A percentile compares a stretch with the other conserved stretches of the same genome.
These are phyloP conservation scores for Metarhizium guizhouense DNA, from an alignment of 2,329 filamentous ascomycete species.

Conservation along the genomic window DNA sequence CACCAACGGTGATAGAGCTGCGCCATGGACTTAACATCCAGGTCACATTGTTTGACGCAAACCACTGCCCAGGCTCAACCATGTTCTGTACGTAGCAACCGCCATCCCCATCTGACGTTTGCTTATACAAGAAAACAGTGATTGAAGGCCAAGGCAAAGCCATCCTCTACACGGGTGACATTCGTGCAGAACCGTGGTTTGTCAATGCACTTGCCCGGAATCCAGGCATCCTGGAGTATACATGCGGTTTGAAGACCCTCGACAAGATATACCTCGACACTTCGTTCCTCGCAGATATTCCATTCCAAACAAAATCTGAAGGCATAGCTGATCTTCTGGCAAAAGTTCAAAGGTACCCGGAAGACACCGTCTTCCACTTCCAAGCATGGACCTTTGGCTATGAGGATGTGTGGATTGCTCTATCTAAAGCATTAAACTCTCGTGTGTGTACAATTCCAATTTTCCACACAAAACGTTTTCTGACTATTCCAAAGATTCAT, in stretches of 20 bases:
- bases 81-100: slow-evolving; percentile 60
- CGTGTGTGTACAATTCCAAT: slow-evolving; percentile 31
- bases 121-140: slow-evolving; percentile 32
- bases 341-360: slow-evolving; percentile 59
- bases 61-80: slow-evolving; percentile 82
- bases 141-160: slow-evolving; percentile 67
- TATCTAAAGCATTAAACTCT: slow-evolving; percentile 61
- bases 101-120: not conserved
- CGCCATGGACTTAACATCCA: slow-evolving; percentile 58
- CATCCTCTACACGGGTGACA: slow-evolving; percentile 81
- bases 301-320: slow-evolving; percentile 57
- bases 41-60: slow-evolving; percentile 82
- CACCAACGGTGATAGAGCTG: slow-evolving; percentile 68
- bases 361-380: slow-evolving; percentile 72
- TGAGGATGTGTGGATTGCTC: slow-evolving; percentile 81
- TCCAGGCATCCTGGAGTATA: slow-evolving; percentile 68
- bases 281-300: slow-evolving; percentile 49
- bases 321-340: slow-evolving; percentile 65
- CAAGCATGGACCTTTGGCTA: slow-evolving; percentile 86
- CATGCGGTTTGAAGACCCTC: slow-evolving; percentile 53
- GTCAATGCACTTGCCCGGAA: slow-evolving; percentile 63
- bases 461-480: not conserved
- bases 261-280: slow-evolving; percentile 88
- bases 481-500: slow-evolving; percentile 50
- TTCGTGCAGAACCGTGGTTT: slow-evolving; percentile 81